Evolutionary conservation across 768 basidiomycete genomes (phyloP), one percentile per base, ranked within the genome.

Genomic region (Hebeloma cylindrosporum): DNA sequence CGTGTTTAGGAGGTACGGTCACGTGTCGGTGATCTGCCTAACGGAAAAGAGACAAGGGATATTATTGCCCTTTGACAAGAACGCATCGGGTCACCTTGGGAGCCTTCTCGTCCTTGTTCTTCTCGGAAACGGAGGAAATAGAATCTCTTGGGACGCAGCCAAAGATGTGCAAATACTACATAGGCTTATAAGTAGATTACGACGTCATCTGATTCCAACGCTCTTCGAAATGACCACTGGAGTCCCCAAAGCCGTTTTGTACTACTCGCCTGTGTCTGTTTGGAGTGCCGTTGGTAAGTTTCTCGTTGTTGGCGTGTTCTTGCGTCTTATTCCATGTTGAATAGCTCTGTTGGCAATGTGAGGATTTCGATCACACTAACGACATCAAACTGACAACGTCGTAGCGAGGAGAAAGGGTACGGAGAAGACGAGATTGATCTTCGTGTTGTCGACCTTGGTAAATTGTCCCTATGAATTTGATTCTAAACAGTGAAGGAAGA

Each of bases 321-420:
- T 20, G 16, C 21, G 37, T n/a, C 11, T 23, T 35, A 25, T 31
- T 30, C 28, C 29, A 33, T 50, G 31, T 40, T n/a, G 13, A 48
- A 13, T 53, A 80, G 83, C 70, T 33, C 72, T 80, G 30, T 67
- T 85, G 29, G 65, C 81, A 11, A 57, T 85, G 83, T 83, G 62
- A 66, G 79, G 52, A 27, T 30, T 26, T 29, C 2, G 31, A 31
- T 10, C 11, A 10, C n/a, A 20, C 4, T 27, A 16, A 21, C n/a
- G 18, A 13, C 18, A 18, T 27, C n/a, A 23, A 5, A 16, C 14
- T 26, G 10, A 36, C 37, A n/a, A 25, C 13, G 31, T 28, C 33
- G 4, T 43, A 78, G 77, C 45, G 70, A 72, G 50, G 92, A 94
- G 67, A 94, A 94, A 60, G 92, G 92, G 1, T 94, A 93, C 56